Evolutionary conservation across 2,329 filamentous ascomycete species (phyloP).

Genomic region (Sclerotiophoma versabilis): DNA sequence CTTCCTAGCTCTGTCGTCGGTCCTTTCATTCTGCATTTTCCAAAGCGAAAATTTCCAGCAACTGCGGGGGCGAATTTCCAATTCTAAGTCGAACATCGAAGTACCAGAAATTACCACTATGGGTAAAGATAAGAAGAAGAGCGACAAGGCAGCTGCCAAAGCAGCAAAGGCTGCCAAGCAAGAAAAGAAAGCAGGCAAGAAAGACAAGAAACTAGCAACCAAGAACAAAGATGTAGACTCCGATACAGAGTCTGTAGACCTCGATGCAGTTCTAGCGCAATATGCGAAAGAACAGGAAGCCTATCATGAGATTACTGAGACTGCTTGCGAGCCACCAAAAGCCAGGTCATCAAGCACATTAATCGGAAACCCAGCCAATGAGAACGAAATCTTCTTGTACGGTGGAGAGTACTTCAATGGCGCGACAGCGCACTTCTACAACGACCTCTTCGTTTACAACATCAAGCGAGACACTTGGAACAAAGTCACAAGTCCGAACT

Average conservation of each 20-base stretch:
- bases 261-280: slow-evolving; percentile 91
- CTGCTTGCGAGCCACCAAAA: slow-evolving; percentile 73
- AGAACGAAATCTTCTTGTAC: slow-evolving; percentile 88
- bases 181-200: slow-evolving; percentile 77
- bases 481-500: slow-evolving; percentile 87
- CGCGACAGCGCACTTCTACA: slow-evolving; percentile 76
- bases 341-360: slow-evolving; percentile 82
- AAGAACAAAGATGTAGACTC: slow-evolving; percentile 79
- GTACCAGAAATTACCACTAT: slow-evolving; percentile 32
- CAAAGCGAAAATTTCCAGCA: slow-evolving; percentile 25
- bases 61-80: slow-evolving; percentile 19
- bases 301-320: slow-evolving; percentile 92
- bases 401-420: slow-evolving; percentile 97
- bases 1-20: background rate
- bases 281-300: slow-evolving; percentile 91
- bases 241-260: slow-evolving; percentile 89
- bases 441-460: slow-evolving; percentile 72
- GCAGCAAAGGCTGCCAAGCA: slow-evolving; percentile 72
- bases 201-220: slow-evolving; percentile 80
- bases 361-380: slow-evolving; percentile 83
- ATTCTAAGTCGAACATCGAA: background rate
- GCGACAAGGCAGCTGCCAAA: slow-evolving; percentile 57
- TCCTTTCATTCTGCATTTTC: background rate
- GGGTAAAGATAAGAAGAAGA: slow-evolving; percentile 63
- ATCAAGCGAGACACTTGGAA: slow-evolving; percentile 90